Conservation (phyloP, 257 asterid species). For the Gentiana macrophylla region DNA sequence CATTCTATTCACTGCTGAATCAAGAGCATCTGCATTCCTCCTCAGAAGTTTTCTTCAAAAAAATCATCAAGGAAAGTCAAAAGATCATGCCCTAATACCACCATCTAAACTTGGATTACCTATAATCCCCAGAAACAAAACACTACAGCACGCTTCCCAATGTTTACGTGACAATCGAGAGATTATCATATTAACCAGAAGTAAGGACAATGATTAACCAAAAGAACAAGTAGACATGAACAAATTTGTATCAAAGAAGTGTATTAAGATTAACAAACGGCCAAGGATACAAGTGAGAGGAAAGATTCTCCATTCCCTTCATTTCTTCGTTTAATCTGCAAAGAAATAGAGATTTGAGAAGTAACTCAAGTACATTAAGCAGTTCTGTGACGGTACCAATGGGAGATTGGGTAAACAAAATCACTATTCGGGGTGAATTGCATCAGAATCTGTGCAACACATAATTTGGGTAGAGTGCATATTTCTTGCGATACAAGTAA, state of each 20-base stretch:
- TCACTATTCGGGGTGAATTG: too few relatives aligned
- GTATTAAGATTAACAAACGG: neutral
- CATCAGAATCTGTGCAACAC: too few relatives aligned
- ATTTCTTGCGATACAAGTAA: too few relatives aligned
- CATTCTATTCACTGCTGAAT: conserved; percentile 51
- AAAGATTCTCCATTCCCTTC: conserved; percentile 73
- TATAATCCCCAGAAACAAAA: too few relatives aligned
- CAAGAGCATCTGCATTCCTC: conserved; percentile 72
- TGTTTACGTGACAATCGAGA: neutral
- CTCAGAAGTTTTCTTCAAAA: conserved; percentile 55
- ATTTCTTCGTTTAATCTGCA: conserved; percentile 92
- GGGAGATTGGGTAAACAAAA: too few relatives aligned
- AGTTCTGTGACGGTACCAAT: too few relatives aligned
- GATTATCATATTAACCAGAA: neutral
- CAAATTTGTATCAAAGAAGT: neutral
- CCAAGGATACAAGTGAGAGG: conserved; percentile 82
- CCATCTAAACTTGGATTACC: too few relatives aligned
- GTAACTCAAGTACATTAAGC: neutral
- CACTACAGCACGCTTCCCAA: too few relatives aligned
- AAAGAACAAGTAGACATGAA: neutral
- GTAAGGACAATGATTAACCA: neutral
- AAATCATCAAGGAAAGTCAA: conserved; percentile 28
- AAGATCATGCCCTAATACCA: neutral
- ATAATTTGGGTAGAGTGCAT: too few relatives aligned
- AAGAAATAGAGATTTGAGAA: conserved; percentile 4